These are phyloP conservation scores for Pseudognaphalium luteoalbum DNA, from an alignment of 129 eudicot species.

Conservation along the genomic window DNA sequence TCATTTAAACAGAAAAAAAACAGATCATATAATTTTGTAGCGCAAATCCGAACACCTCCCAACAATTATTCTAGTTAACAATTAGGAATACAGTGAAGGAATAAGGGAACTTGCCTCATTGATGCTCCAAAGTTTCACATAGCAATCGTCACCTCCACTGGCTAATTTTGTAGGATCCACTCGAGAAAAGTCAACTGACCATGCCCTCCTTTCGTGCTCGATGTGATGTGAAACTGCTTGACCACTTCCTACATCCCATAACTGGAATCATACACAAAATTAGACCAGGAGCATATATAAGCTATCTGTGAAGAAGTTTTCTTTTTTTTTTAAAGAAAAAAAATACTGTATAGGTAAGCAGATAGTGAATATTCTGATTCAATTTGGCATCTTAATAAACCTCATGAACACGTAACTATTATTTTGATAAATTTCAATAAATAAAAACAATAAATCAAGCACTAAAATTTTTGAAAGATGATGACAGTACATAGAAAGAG, in stretches of 20 bases:
- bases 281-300: conserved; percentile 23
- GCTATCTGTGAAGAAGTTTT: not conserved
- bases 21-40: not conserved
- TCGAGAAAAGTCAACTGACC: conserved; percentile 94
- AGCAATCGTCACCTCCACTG: conserved; percentile 93
- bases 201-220: conserved; percentile 81
- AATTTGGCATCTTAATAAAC: not conserved
- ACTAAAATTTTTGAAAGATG: not conserved
- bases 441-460: not conserved
- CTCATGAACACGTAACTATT: not conserved
- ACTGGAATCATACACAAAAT: conserved; percentile 44
- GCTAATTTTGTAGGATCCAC: conserved; percentile 83
- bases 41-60: not conserved
- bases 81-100: too few relatives aligned
- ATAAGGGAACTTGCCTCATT: conserved; percentile 50
- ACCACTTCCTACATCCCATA: conserved; percentile 91
- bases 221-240: conserved; percentile 57
- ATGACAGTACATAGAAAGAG: not conserved
- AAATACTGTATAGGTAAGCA: not conserved
- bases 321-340: not conserved
- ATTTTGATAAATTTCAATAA: not conserved
- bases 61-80: not conserved
- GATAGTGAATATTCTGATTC: not conserved
- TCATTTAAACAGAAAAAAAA: too few relatives aligned
- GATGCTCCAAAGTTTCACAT: conserved; percentile 87